Evolutionary conservation across 2,329 filamentous ascomycete genomes (phyloP).

Genomic region (Venturiaceae sp.): DNA sequence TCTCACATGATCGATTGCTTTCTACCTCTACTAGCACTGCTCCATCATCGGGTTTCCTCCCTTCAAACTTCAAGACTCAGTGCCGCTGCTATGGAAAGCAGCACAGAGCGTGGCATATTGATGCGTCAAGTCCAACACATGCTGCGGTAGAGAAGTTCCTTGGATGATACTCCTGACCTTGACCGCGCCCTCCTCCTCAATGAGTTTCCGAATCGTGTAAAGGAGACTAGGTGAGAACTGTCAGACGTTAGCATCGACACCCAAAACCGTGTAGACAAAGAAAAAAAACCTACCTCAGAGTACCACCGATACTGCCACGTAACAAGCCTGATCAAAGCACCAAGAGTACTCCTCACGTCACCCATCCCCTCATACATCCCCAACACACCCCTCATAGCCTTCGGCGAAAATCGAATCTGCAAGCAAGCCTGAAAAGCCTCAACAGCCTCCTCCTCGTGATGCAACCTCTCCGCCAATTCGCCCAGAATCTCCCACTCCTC

Average conservation of each 20-base stretch:
- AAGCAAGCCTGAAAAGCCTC: constrained; percentile 90
- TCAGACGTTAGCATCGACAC: constrained; percentile 12
- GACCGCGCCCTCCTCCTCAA: constrained; percentile 94
- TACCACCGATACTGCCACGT: constrained; percentile 99
- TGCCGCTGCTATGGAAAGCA: constrained; percentile 89
- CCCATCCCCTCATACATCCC: constrained; percentile 67
- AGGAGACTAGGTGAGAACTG: constrained; percentile 87
- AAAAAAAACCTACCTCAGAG: constrained; percentile 57
- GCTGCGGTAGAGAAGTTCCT: constrained; percentile 85
- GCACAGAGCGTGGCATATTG: constrained; percentile 93
- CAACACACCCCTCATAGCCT: constrained; percentile 78
- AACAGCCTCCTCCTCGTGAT: constrained; percentile 82
- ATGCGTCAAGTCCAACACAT: constrained; percentile 88
- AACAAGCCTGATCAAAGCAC: constrained; percentile 79
- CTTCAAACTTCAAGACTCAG: constrained; percentile 50
- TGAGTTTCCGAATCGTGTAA: constrained; percentile 78
- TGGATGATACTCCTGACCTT: constrained; percentile 97
- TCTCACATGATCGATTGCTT: no score
- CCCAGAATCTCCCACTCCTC: constrained; percentile 98
- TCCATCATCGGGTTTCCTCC: no score
- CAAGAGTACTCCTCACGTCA: constrained; percentile 72
- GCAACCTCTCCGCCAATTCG: constrained; percentile 81
- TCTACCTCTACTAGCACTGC: no score
- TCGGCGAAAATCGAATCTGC: constrained; percentile 81
- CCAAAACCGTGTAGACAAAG: no score